Base-by-base conservation (phyloP, 2,329 filamentous ascomycete species). In the Thelonectria blattea region DNA sequence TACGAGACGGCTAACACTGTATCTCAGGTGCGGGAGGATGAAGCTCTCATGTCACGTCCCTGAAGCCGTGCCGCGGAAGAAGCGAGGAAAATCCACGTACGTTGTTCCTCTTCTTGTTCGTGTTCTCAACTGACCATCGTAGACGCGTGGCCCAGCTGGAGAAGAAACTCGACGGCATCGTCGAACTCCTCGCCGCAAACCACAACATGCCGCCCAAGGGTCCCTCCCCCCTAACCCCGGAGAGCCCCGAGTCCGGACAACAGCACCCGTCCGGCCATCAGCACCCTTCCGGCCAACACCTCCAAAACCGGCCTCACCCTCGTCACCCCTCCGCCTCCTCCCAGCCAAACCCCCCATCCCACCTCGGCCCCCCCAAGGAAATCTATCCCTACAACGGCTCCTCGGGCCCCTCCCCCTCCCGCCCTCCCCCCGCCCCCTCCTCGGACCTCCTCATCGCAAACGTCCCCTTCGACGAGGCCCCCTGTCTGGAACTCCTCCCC, bases 131-230 rank as follows among this genome's bases (percentile, higher is more conserved):
- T 30, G 41, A 3, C 18, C 8, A 10, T 9, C 15, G 15, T 12
- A 78, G 76, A 7, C 72, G 75, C 11, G 76, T 78, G 2, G 75
- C 73, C 6, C 74, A 76, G 41, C 47, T 78, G 2, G 76, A 79
- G 54, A 71, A 75, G 52, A 78, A 77, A 60, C 76, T 79, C 30
- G 76, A 79, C n/a, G 74, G 74, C 41, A 72, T 79, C 20, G 73
- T 78, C 50, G 76, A 73, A 4, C 70, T 78, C 5, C 70, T 78
- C 9, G 72, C 74, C 5, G 71, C 71, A 14, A 73, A 66, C 48
- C 71, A 73, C 18, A 69, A 71, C 39, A 64, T 68, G 11, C 67
- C 67, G 62, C 15, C 61, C 45, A 51, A 68, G 47, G 65, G 61
- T 42, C 63, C 64, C 14, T 62, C 64, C 3, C 68, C 68, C 8